Evolutionary conservation across 306 rosid species (phyloP).

Genomic region (Nissolia schottii): DNA sequence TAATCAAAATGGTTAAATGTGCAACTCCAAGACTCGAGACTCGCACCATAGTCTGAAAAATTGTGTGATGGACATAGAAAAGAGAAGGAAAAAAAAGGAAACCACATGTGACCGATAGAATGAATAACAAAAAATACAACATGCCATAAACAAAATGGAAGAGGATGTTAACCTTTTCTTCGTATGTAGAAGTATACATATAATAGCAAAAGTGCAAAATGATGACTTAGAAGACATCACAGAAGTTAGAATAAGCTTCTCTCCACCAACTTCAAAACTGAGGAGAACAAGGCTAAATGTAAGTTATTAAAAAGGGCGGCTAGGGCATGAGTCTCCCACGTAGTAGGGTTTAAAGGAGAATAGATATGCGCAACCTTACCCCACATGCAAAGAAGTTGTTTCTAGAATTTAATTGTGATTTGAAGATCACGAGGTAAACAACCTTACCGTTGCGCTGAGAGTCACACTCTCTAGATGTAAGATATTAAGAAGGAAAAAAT

Average conservation of each 20-base stretch:
- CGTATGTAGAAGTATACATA: neutral
- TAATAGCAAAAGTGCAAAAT: neutral
- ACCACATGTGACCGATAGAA: neutral
- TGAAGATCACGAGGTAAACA: too few species aligned
- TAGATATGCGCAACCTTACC: too few species aligned
- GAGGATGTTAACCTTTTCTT: neutral
- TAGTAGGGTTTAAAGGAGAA: too few species aligned
- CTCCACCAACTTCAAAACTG: conserved; percentile 20
- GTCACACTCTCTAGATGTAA: conserved; percentile 7
- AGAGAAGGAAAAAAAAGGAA: neutral
- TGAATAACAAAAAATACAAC: neutral
- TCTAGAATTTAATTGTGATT: too few species aligned
- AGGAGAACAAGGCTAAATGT: conserved; percentile 16
- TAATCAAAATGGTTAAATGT: neutral
- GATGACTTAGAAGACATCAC: conserved; percentile 4
- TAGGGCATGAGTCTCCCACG: too few species aligned
- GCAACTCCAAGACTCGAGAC: neutral
- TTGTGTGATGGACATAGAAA: neutral
- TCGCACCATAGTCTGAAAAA: neutral
- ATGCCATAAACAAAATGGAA: conserved; percentile 3
- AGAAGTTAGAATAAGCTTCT: conserved; percentile 22
- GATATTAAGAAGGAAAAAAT: neutral
- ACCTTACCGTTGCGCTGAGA: too few species aligned
- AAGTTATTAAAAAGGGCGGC: neutral
- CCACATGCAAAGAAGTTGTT: too few species aligned